phyloP scores from a whole-genome alignment of 78 protist species.

The Speleostelium caveatum region DNA sequence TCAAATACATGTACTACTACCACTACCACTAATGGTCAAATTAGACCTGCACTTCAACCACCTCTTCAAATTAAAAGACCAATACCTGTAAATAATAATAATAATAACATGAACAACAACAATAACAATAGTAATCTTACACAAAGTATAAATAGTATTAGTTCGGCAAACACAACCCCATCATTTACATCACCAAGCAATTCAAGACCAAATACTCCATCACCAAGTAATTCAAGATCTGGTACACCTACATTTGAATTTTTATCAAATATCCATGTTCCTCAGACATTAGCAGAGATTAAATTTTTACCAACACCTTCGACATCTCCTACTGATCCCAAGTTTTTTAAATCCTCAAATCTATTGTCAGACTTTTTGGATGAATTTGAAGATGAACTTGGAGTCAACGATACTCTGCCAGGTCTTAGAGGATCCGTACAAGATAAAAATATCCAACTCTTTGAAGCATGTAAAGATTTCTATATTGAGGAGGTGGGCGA shows the following conservation, averaged over 20 bases:
- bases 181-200: neutral
- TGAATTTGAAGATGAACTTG: neutral
- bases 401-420: slow-evolving; percentile 1
- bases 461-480: slow-evolving; percentile 23
- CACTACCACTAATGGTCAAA: neutral
- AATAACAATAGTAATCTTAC: too few relatives aligned
- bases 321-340: neutral
- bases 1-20: neutral
- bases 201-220: neutral
- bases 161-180: neutral
- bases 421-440: slow-evolving; percentile 39
- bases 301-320: neutral
- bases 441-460: slow-evolving; percentile 22
- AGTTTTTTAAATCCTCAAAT: neutral
- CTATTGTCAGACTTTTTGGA: neutral
- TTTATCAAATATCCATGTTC: too few relatives aligned
- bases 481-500: slow-evolving; percentile 25
- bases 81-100: neutral
- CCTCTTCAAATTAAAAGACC: neutral
- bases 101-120: neutral
- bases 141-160: too few relatives aligned
- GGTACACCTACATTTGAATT: too few relatives aligned
- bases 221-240: too few relatives aligned
- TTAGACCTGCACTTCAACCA: neutral
- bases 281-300: neutral